A percentile compares a stretch with the other conserved stretches of the same genome.
phyloP scores from a whole-genome alignment of 1,284 basidiomycete genomes.

The Trametes pubescens region DNA sequence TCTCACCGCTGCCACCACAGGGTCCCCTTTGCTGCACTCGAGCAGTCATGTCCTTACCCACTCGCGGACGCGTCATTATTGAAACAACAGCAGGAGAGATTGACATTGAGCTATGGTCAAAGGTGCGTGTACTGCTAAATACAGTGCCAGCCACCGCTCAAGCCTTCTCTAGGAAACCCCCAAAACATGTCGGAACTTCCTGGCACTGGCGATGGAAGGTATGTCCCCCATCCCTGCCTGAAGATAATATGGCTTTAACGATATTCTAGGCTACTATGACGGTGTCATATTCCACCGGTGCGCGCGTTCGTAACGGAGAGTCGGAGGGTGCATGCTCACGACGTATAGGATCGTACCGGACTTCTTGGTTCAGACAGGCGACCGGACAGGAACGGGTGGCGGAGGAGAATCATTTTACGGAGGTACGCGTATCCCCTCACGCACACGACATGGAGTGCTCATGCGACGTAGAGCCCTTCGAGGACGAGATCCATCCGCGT shows the following conservation, averaged over 20 bases:
- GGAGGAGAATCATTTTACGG: slow-evolving; percentile 95
- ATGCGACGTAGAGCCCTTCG: slow-evolving; percentile 77
- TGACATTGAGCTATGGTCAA: slow-evolving; percentile 95
- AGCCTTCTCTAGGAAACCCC: slow-evolving; percentile 77
- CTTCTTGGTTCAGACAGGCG: slow-evolving; percentile 96
- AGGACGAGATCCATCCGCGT: slow-evolving; percentile 94
- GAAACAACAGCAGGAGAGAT: slow-evolving; percentile 93
- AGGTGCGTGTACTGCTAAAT: slow-evolving; percentile 51
- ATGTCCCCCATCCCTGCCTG: slow-evolving; percentile 40
- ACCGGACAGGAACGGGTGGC: slow-evolving; percentile 89
- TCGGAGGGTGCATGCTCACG: background rate
- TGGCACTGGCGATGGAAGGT: slow-evolving; percentile 92
- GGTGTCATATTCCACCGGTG: slow-evolving; percentile 92
- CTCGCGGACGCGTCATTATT: slow-evolving; percentile 86
- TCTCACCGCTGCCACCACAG: slow-evolving; percentile 13
- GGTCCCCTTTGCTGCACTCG: background rate
- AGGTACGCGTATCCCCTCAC: slow-evolving; percentile 54
- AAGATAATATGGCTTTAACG: background rate
- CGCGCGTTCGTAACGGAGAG: slow-evolving; percentile 24
- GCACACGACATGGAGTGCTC: background rate
- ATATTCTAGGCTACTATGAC: slow-evolving; percentile 88
- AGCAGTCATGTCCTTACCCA: slow-evolving; percentile 74
- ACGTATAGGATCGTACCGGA: slow-evolving; percentile 74
- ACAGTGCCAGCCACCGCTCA: background rate
- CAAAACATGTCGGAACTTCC: slow-evolving; percentile 92